phyloP scores from a whole-genome alignment of 2,329 filamentous ascomycete genomes.

The Aspergillus versicolor region DNA sequence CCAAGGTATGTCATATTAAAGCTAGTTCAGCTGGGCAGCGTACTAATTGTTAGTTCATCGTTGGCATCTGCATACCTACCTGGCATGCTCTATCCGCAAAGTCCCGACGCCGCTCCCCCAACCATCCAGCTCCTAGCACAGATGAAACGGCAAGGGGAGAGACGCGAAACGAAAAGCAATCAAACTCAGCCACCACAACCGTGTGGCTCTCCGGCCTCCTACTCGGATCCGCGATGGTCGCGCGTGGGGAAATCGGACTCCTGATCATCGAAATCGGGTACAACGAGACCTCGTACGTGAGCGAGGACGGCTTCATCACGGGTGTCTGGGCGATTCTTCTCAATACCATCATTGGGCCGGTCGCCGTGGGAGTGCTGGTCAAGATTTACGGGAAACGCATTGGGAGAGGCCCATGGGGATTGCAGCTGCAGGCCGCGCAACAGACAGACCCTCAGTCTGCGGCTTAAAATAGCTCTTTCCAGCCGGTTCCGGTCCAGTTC shows the following conservation, averaged over 20 bases:
- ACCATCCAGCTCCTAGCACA: background rate
- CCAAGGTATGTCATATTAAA: conserved; percentile 22
- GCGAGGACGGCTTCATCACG: conserved; percentile 31
- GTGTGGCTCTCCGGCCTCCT: conserved; percentile 25
- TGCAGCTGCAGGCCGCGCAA: background rate
- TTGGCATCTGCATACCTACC: conserved; percentile 28
- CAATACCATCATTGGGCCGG: conserved; percentile 33
- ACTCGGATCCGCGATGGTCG: conserved; percentile 34
- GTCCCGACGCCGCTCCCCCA: background rate
- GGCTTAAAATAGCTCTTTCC: background rate
- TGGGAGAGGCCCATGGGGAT: conserved; percentile 27
- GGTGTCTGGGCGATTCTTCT: conserved; percentile 34
- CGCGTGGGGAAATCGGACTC: conserved; percentile 33
- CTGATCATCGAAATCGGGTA: conserved; percentile 34
- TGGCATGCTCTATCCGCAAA: conserved; percentile 8
- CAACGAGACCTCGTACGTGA: conserved; percentile 38
- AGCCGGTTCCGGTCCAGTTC: no score
- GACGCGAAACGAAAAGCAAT: background rate
- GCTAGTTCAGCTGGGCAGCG: no score
- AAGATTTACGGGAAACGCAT: conserved; percentile 22
- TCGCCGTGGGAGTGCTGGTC: conserved; percentile 27
- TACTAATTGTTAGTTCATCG: conserved; percentile 20
- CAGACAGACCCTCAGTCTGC: background rate
- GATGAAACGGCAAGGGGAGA: background rate
- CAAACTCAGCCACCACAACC: background rate